Evolutionary conservation across 2,329 filamentous ascomycete genomes (phyloP).

Genomic region (Ophiostoma populinum): DNA sequence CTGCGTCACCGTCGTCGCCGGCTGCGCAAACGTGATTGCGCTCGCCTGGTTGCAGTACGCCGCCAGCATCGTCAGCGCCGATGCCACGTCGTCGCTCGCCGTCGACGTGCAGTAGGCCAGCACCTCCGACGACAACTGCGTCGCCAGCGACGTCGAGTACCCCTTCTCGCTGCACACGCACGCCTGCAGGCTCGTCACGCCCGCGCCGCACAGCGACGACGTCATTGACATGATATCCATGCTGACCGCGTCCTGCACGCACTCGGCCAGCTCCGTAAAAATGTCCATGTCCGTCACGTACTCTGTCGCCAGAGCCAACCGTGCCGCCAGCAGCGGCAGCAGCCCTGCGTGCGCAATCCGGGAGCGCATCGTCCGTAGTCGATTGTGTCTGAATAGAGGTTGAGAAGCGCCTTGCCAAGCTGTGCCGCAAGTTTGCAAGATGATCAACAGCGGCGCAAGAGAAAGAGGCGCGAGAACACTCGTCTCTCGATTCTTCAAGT

Average conservation of each 20-base stretch:
- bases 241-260: constrained; percentile 27
- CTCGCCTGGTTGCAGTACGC: constrained; percentile 31
- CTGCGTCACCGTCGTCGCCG: constrained; percentile 24
- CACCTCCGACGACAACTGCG: constrained; percentile 22
- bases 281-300: constrained; percentile 28
- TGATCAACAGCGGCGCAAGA: too few species aligned
- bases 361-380: constrained; percentile 3
- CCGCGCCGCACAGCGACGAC: constrained; percentile 24
- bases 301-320: constrained; percentile 13
- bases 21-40: constrained; percentile 23
- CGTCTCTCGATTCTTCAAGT: too few species aligned
- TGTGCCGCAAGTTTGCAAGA: too few species aligned
- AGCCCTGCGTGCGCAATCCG: neutral
- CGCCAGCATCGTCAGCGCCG: constrained; percentile 25
- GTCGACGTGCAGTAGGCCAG: constrained; percentile 26
- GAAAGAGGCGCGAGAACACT: too few species aligned
- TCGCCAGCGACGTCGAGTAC: constrained; percentile 21
- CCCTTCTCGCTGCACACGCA: constrained; percentile 34
- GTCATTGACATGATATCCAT: constrained; percentile 27
- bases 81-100: constrained; percentile 30
- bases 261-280: constrained; percentile 24
- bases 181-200: constrained; percentile 27
- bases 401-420: too few species aligned
- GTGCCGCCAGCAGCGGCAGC: constrained; percentile 6
- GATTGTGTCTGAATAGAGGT: too few species aligned